phyloP scores from a whole-genome alignment of 1,284 basidiomycete genomes.

The Ceratobasidium sp. region DNA sequence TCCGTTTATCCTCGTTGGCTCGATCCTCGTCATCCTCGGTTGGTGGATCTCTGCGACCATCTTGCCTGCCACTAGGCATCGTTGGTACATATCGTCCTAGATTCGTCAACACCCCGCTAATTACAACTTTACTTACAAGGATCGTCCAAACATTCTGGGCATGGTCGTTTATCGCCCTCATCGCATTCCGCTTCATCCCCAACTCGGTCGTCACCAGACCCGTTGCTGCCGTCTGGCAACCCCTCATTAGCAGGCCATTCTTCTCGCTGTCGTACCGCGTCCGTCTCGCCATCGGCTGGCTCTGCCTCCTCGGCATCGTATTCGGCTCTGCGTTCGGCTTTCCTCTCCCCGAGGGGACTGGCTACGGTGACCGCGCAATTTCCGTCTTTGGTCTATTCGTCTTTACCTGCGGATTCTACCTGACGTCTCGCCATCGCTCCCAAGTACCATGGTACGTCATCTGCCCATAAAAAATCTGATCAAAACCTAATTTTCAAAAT shows the following conservation, averaged over 20 bases:
- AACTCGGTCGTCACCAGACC: constrained; percentile 72
- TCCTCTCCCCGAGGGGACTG: constrained; percentile 65
- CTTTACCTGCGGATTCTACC: constrained; percentile 79
- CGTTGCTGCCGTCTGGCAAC: constrained; percentile 71
- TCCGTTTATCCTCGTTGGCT: constrained; percentile 61
- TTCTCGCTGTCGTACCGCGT: constrained; percentile 68
- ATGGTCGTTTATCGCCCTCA: constrained; percentile 80
- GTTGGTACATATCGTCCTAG: constrained; percentile 63
- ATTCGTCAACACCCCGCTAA: not conserved
- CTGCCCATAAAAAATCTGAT: constrained; percentile 13
- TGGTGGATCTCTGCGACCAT: constrained; percentile 85
- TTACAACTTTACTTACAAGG: constrained; percentile 57
- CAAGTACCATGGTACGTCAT: constrained; percentile 70
- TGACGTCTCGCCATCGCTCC: constrained; percentile 67
- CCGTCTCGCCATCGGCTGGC: constrained; percentile 75
- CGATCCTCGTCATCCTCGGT: constrained; percentile 71
- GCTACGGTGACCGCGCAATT: constrained; percentile 80
- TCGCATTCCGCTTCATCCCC: constrained; percentile 82
- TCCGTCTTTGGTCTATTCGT: constrained; percentile 81
- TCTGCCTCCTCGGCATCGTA: constrained; percentile 75
- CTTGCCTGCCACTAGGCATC: constrained; percentile 71
- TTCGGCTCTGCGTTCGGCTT: constrained; percentile 88
- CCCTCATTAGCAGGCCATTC: constrained; percentile 73
- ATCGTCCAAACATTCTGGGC: constrained; percentile 81
- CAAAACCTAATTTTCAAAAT: constrained; percentile 46